phyloP scores from a whole-genome alignment of 257 asterid genomes.

The Galeopsis tetrahit region DNA sequence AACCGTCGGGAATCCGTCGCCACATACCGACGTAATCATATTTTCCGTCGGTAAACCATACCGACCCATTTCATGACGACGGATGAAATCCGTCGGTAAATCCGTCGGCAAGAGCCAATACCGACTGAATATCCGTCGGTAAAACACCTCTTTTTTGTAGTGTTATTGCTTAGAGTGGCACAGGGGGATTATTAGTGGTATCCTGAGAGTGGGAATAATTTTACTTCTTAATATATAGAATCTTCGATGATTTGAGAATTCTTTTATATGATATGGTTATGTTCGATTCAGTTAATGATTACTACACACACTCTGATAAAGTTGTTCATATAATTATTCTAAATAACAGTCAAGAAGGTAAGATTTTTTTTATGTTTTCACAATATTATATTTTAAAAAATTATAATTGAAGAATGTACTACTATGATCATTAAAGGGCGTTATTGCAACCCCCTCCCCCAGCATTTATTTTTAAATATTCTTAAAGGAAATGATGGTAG shows the following conservation, averaged over 20 bases:
- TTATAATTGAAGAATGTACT: neutral
- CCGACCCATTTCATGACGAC: no score
- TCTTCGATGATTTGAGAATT: neutral
- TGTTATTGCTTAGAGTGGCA: slow-evolving; percentile 17
- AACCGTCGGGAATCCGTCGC: no score
- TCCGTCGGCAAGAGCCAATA: no score
- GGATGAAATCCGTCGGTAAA: no score
- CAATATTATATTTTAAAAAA: neutral
- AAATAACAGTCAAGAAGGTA: neutral
- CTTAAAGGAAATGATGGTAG: neutral
- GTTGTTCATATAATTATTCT: neutral
- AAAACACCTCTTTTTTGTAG: no score
- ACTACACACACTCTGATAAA: neutral
- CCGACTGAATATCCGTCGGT: no score
- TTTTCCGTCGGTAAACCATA: no score
- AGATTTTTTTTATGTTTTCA: neutral
- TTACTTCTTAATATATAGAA: slow-evolving; percentile 11
- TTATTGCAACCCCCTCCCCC: neutral
- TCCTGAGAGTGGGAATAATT: slow-evolving; percentile 17
- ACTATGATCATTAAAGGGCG: neutral
- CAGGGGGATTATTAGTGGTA: slow-evolving; percentile 18
- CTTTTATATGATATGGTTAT: neutral
- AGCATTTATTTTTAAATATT: neutral
- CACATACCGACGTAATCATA: no score
- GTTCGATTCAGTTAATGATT: slow-evolving; percentile 4